Evolutionary conservation across 2,329 filamentous ascomycete species (phyloP), one percentile per base, ranked within the genome.

Genomic region (Epichloe gansuensis): DNA sequence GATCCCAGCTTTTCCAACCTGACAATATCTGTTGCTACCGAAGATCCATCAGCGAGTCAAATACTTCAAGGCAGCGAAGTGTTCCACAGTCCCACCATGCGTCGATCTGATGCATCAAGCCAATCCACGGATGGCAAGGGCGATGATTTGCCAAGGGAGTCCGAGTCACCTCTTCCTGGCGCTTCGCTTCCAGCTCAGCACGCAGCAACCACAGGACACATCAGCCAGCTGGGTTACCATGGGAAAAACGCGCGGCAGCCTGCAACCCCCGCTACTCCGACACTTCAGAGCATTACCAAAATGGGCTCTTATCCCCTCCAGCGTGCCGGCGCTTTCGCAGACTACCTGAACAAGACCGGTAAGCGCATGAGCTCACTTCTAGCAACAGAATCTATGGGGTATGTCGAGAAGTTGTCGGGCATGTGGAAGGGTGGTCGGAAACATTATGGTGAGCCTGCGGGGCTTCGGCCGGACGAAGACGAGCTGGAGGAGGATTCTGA

Each of bases 351-450:
- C 62, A 84, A 77, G 52, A 82, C 86, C 23, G 85, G 89, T 23
- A 86, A 87, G 58, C 81, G 82, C 36, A 87, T 97, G 82, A 88
- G 87, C 54, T 87, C 75, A 31, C 71, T 95, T 8, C 71, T 97
- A 45, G 87, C 91, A 6, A 88, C 85, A 0, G 90, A 96, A 65
- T 94, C 91, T 0, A 95, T 95, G 83, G 89, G 89, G 2, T 97
- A 97, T 63, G 85, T 95, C 35, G 90, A 94, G 63, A 97, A 96
- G 66, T 90, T 97, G 0, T 95, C 91, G 0, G 91, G 89, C 39
- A 97, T 97, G 87, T 93, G 93, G 82, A 87, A 89, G 58, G 93
- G 93, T 36, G 88, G 88, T 12, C 84, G 85, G 60, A 89, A 85
- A 61, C 91, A 97, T 67, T 98, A 97, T 61, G 82, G 85, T 48